Base-by-base conservation (phyloP, 2,329 filamentous ascomycete species). In the Emmonsiellopsis sp. region DNA sequence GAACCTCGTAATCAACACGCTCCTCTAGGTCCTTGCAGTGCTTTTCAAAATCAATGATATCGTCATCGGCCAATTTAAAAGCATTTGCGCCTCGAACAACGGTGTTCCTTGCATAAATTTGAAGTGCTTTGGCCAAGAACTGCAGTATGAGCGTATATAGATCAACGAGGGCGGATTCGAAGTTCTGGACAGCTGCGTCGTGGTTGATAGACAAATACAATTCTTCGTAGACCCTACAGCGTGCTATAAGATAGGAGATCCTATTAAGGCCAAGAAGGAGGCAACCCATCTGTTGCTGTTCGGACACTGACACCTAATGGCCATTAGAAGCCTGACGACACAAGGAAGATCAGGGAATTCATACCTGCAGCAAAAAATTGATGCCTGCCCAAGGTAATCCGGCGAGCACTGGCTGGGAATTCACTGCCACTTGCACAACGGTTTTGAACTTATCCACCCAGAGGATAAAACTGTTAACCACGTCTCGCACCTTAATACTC, bases 91-190 rank as follows among this genome's bases (percentile, higher is more conserved):
- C 21, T 13, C 49, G 14, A 14, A 9, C 10, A 45, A 32, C 5
- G 2, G 4, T 44, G 21, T 34, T 45, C 27, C 21, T 52, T 21
- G 44, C 9, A 21, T 44, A 52, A 9, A 39, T 27, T 11, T 1
- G 49, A 43, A 52, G 8, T 0, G 49, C 56, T 50, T 57, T 43
- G 34, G 47, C 53, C 6, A 62, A 44, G 45, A 60, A 60, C 11
- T 43, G 36, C 5, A 65, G 42, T 6, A 60, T 54, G 9, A 36
- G 7, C 13, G 47, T 21, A 49, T 63, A 63, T 11, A 63, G 48
- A 0, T 51, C 39, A 33, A 62, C 31, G n/a, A 64, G 33, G 5
- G 55, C 52, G 3, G 44, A 17, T 31, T 48, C 36, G 32, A 53
- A 34, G 21, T 52, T 46, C 27, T 42, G 6, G 9, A 13, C 14